Percentiles rank a stretch among this genome's conserved stretches.
phyloP scores from a whole-genome alignment of 345 rosid species.

The Hypericum androsaemum region DNA sequence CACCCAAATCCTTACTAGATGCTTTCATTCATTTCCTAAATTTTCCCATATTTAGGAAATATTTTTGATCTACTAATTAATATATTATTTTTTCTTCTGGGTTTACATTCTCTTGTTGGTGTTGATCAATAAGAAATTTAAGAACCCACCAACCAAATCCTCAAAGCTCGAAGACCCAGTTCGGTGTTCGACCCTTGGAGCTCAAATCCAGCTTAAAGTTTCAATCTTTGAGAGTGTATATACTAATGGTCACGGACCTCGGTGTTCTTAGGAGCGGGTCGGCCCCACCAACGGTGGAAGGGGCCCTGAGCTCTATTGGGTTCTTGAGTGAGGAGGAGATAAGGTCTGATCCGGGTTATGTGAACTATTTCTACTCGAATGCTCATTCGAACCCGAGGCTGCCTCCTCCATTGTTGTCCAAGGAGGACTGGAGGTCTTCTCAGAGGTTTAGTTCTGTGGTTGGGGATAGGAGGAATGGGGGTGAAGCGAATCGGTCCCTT shows the following conservation, averaged over 20 bases:
- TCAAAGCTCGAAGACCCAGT: not conserved
- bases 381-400: conserved; percentile 77
- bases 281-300: conserved; percentile 91
- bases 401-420: conserved; percentile 80
- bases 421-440: conserved; percentile 71
- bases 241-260: conserved; percentile 31
- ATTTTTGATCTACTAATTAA: too few relatives aligned
- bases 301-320: conserved; percentile 51
- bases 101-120: too few relatives aligned
- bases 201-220: conserved; percentile 8
- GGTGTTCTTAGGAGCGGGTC: conserved; percentile 75
- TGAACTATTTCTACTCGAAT: conserved; percentile 62
- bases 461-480: conserved; percentile 52
- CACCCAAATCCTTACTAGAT: too few relatives aligned
- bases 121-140: too few relatives aligned
- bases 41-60: too few relatives aligned
- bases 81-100: too few relatives aligned
- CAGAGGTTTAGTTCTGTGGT: conserved; percentile 43
- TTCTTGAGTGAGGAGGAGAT: conserved; percentile 55
- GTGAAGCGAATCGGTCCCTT: conserved; percentile 31
- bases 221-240: conserved; percentile 2
- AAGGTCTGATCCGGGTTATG: conserved; percentile 75
- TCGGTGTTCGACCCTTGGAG: not conserved
- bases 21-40: too few relatives aligned
- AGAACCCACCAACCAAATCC: too few relatives aligned